These are phyloP conservation scores for Trypanosoma scelopori DNA, from an alignment of 208 protist genomes.

Conservation along the genomic window DNA sequence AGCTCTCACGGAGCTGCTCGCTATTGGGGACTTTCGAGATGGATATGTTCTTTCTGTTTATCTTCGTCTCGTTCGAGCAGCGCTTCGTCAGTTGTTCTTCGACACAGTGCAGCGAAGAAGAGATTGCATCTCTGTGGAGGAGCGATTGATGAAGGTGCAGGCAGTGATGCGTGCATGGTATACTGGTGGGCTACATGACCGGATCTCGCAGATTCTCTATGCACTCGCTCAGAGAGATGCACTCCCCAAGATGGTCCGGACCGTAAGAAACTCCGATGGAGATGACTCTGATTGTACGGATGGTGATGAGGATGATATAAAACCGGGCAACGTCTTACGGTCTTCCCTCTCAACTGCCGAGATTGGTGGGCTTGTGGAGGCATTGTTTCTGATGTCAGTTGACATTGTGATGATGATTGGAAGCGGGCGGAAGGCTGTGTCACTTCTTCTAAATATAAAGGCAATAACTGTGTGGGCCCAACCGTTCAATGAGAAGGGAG, in stretches of 20 bases:
- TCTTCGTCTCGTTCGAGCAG: conserved; percentile 20
- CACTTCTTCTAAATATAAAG: conserved; percentile 21
- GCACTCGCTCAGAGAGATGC: conserved; percentile 18
- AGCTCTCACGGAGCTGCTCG: conserved; percentile 28
- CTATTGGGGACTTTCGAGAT: conserved; percentile 1
- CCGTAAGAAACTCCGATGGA: conserved; percentile 10
- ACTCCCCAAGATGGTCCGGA: conserved; percentile 18
- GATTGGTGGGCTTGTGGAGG: conserved; percentile 1
- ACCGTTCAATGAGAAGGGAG: conserved; percentile 9
- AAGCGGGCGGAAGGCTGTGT: not conserved
- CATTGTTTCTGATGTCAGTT: conserved; percentile 3
- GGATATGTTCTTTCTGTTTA: conserved; percentile 19
- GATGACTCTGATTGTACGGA: conserved; percentile 4
- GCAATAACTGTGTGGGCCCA: conserved; percentile 6
- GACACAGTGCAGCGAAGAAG: conserved; percentile 30
- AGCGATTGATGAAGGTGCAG: conserved; percentile 5
- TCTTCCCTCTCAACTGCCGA: not conserved
- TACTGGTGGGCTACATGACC: conserved; percentile 24
- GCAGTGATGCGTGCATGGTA: conserved; percentile 47
- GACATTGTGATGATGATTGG: conserved; percentile 18
- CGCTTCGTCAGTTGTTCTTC: conserved; percentile 35
- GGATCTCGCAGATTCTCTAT: conserved; percentile 11
- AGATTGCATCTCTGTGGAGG: conserved; percentile 3
- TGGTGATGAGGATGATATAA: conserved; percentile 2
- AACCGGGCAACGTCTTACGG: conserved; percentile 6